Evolutionary conservation across 108 stramenopile genomes (phyloP).

Genomic region (Epithemia pelagica): DNA sequence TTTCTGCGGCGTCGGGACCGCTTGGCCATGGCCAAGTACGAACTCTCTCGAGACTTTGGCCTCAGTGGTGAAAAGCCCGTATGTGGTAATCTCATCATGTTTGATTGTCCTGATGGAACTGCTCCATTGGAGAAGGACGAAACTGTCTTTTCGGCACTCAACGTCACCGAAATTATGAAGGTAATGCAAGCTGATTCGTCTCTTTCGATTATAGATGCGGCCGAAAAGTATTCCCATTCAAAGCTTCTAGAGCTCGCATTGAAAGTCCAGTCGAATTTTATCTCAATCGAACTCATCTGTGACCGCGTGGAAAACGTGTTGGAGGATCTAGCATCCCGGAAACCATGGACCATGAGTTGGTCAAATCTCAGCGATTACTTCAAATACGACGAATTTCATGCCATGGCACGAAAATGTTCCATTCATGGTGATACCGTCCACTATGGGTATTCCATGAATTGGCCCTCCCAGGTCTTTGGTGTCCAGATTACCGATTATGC

Average conservation of each 20-base stretch:
- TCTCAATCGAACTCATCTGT: slow-evolving; percentile 15
- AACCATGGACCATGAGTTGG: slow-evolving; percentile 25
- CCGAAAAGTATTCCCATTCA: slow-evolving; percentile 9
- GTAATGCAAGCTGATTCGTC: neutral
- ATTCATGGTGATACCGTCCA: slow-evolving; percentile 14
- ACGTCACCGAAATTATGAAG: slow-evolving; percentile 2
- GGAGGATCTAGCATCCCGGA: slow-evolving; percentile 19
- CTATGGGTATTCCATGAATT: slow-evolving; percentile 32
- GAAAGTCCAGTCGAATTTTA: slow-evolving; percentile 3
- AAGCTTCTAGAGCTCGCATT: slow-evolving; percentile 10
- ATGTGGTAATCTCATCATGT: slow-evolving; percentile 17
- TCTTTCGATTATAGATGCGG: slow-evolving; percentile 15
- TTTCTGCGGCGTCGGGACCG: slow-evolving; percentile 13
- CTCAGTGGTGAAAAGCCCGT: slow-evolving; percentile 5
- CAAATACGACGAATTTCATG: slow-evolving; percentile 15
- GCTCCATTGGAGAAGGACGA: slow-evolving; percentile 12
- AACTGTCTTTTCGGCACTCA: slow-evolving; percentile 22
- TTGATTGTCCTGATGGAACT: slow-evolving; percentile 27
- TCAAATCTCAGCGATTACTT: slow-evolving; percentile 29
- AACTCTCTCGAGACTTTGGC: slow-evolving; percentile 21
- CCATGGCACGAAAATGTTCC: slow-evolving; percentile 17
- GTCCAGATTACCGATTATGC: slow-evolving; percentile 15
- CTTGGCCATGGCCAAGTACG: slow-evolving; percentile 19
- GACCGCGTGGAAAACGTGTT: slow-evolving; percentile 14
- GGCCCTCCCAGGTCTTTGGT: slow-evolving; percentile 15